Percentiles rank a stretch among this genome's conserved stretches.
phyloP scores from a whole-genome alignment of 2,329 filamentous ascomycete genomes.

The Colletotrichum eleusines region DNA sequence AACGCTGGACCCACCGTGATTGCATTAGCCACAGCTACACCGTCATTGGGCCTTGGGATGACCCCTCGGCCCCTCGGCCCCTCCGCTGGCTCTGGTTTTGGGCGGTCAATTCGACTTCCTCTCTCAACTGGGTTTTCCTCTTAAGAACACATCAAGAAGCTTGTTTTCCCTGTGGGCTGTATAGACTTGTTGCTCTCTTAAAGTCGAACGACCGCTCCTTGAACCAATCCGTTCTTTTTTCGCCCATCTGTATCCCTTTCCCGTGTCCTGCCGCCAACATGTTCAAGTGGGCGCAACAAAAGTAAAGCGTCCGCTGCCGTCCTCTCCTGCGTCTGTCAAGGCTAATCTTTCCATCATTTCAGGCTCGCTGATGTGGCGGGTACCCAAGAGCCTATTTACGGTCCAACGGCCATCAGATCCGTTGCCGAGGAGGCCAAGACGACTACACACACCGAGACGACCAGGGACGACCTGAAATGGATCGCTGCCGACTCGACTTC shows the following conservation, averaged over 20 bases:
- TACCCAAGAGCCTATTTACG: conserved; percentile 96
- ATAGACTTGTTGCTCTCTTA: conserved; percentile 21
- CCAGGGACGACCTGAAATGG: conserved; percentile 86
- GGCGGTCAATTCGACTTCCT: conserved; percentile 40
- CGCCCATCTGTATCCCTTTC: background rate
- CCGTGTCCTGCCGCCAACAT: conserved; percentile 60
- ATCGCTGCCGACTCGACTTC: conserved; percentile 82
- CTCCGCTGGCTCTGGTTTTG: conserved; percentile 33
- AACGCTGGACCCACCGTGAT: conserved; percentile 26
- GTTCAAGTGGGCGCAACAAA: conserved; percentile 96
- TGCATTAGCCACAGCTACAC: conserved; percentile 41
- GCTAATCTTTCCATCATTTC: conserved; percentile 42
- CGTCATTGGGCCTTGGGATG: conserved; percentile 42
- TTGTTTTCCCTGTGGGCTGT: conserved; percentile 13
- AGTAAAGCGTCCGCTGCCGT: conserved; percentile 64
- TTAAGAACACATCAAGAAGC: conserved; percentile 37
- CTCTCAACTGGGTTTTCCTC: conserved; percentile 27
- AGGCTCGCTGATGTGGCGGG: conserved; percentile 86
- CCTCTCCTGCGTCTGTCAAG: conserved; percentile 44
- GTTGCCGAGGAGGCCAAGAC: conserved; percentile 84
- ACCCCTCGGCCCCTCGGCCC: conserved; percentile 41
- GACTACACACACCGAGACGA: conserved; percentile 83
- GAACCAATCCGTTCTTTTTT: background rate
- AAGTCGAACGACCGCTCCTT: background rate
- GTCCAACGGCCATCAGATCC: conserved; percentile 85